Base-by-base conservation (phyloP, 768 basidiomycete genomes). In the Pulveroboletus sp. region DNA sequence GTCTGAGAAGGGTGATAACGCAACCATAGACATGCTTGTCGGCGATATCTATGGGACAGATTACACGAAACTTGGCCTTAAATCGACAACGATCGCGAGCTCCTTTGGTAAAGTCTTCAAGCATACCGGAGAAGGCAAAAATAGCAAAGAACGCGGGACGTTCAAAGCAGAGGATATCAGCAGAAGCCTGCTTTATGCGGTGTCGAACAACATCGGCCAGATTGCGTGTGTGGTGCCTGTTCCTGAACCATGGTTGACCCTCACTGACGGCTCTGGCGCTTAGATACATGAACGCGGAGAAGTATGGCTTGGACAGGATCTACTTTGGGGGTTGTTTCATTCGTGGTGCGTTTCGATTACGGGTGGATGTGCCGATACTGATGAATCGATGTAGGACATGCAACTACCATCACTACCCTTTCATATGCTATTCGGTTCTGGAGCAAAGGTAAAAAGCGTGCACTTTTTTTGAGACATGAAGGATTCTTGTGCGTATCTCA, bases 271-370 rank as follows among this genome's bases (percentile, higher is more conserved):
- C 13, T 7, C 38, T 26, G 45, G 32, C 45, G 30, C 45, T 50
- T 58, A 57, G 63, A 56, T 97, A 93, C 70, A 98, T 99, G 96
- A 98, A 99, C 67, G 96, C 96, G 48, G 96, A 98, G 68, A 98
- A 98, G 74, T 96, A 98, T 68, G 85, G 89, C 59, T 69, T 99
- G 51, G 91, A 96, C 61, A 82, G 91, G 64, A 98, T 99, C 57
- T 99, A 97, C 74, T 99, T 98, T 76, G 94, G 96, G 22, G 96
- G 96, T 3, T 97, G 91, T 70, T 99, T 97, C 72, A 99, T 99
- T 68, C 80, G 96, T 76, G 95, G 91, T 92, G 59, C 49, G 82
- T 68, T 43, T 24, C 12, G n/a, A 49, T 43, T 40, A 12, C 7
- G n/a, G 9, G 45, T 43, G 27, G 27, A 14, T 29, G 11, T 32